Evolutionary conservation across 225 moss, liverwort and hornwort genomes (phyloP).

Genomic region (Ulota crispa): DNA sequence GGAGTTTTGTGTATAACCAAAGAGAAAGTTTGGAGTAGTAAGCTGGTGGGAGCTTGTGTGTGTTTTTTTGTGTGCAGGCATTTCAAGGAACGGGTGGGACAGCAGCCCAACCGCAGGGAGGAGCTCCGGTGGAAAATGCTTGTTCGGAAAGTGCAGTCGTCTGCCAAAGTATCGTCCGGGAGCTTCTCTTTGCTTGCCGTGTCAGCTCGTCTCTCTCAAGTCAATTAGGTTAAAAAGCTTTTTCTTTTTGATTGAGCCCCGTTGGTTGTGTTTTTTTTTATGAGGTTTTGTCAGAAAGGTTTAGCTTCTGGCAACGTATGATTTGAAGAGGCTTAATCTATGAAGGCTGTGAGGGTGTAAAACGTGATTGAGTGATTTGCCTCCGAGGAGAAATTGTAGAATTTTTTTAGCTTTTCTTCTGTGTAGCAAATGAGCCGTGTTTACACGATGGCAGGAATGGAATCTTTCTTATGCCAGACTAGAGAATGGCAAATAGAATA

Average conservation of each 20-base stretch:
- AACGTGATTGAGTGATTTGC: not conserved
- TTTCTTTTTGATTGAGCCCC: not conserved
- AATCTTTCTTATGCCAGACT: not conserved
- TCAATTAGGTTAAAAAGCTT: not conserved
- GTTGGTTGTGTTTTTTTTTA: not conserved
- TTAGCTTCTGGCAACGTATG: not conserved
- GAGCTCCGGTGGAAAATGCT: conserved; percentile 70
- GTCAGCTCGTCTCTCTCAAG: conserved; percentile 48
- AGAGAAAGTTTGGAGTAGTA: not conserved
- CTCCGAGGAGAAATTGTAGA: not conserved
- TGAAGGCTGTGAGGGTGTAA: not conserved
- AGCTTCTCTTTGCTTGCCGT: conserved; percentile 59
- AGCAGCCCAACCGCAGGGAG: conserved; percentile 47
- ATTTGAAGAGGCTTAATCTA: not conserved
- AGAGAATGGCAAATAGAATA: not conserved
- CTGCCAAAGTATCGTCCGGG: conserved; percentile 45
- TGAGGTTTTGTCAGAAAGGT: not conserved
- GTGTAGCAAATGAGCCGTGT: not conserved
- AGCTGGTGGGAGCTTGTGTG: too few relatives aligned
- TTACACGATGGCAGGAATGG: not conserved
- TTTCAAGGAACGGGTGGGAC: conserved; percentile 60
- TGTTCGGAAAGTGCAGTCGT: conserved; percentile 55
- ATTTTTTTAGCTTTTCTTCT: not conserved
- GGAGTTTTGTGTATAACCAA: not conserved
- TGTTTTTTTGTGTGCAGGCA: conserved; percentile 38